phyloP scores from a whole-genome alignment of 352 stramenopile species.

The Pythium rishiriense region DNA sequence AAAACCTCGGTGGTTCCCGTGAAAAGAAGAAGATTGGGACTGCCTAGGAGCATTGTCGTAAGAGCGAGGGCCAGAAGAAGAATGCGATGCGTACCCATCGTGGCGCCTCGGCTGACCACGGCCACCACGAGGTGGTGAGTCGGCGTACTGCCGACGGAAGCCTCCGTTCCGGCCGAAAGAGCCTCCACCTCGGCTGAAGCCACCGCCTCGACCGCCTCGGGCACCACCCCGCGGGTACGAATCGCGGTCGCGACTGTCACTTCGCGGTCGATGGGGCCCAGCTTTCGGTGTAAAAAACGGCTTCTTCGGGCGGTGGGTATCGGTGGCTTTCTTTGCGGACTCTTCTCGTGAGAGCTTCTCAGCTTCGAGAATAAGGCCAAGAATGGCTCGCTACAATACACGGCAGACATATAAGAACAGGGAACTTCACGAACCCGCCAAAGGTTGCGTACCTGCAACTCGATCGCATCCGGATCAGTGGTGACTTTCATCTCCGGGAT shows the following conservation, averaged over 20 bases:
- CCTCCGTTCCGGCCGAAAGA: conserved; percentile 20
- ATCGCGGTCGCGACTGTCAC: conserved; percentile 22
- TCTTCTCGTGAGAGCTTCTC: conserved; percentile 68
- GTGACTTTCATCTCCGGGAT: conserved; percentile 71
- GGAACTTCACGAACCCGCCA: background rate
- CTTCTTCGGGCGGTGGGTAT: conserved; percentile 5
- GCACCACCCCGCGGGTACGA: conserved; percentile 6
- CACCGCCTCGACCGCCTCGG: conserved; percentile 18
- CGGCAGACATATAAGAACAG: conserved; percentile 3
- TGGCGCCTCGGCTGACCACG: conserved; percentile 12
- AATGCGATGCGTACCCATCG: conserved; percentile 18
- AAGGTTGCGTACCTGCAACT: conserved; percentile 45
- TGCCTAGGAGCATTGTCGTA: conserved; percentile 25
- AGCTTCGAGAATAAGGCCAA: conserved; percentile 67
- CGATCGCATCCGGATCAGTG: conserved; percentile 40
- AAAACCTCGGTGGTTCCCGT: conserved; percentile 6
- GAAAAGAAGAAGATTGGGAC: background rate
- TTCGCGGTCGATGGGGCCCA: background rate
- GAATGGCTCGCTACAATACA: conserved; percentile 52
- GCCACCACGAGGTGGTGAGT: conserved; percentile 15
- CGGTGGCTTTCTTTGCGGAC: conserved; percentile 27
- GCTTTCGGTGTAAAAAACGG: conserved; percentile 7
- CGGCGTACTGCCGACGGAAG: conserved; percentile 7
- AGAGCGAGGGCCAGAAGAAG: conserved; percentile 11
- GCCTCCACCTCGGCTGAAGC: conserved; percentile 15